Percentiles rank a stretch among this genome's conserved stretches.
phyloP scores from a whole-genome alignment of 1,139 yeast genomes.

The Yamadazyma aaseri region DNA sequence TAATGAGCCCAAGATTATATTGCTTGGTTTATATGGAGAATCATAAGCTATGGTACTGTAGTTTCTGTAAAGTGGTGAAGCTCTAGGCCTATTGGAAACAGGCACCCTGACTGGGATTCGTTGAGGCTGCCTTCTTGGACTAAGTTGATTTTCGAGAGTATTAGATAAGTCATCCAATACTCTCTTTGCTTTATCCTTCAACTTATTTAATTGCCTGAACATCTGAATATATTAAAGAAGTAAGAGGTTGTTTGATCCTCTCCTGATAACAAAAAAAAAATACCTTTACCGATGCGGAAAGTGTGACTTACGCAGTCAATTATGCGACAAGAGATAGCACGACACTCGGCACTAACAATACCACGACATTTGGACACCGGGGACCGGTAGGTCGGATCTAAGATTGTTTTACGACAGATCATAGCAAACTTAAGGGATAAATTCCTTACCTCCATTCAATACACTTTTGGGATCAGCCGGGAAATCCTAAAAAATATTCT shows the following conservation, averaged over 20 bases:
- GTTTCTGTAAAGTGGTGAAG: conserved; percentile 3
- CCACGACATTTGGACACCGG: too few relatives aligned
- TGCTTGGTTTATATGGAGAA: background rate
- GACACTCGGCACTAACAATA: too few relatives aligned
- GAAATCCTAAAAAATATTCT: too few relatives aligned
- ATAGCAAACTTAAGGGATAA: too few relatives aligned
- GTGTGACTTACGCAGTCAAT: background rate
- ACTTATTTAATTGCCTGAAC: conserved; percentile 13
- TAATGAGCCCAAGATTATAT: background rate
- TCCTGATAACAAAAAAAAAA: too few relatives aligned
- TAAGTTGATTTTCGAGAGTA: conserved; percentile 11
- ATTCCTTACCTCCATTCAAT: too few relatives aligned
- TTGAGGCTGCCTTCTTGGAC: conserved; percentile 4
- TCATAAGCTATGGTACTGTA: conserved; percentile 3
- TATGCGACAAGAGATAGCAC: too few relatives aligned
- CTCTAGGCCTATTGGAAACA: conserved; percentile 5
- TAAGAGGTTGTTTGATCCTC: too few relatives aligned
- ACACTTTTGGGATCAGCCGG: too few relatives aligned
- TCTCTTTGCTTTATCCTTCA: conserved; percentile 14
- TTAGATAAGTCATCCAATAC: conserved; percentile 15
- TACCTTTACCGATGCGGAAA: conserved; percentile 1
- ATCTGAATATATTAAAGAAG: too few relatives aligned
- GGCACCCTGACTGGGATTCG: conserved; percentile 14
- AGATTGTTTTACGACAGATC: too few relatives aligned
- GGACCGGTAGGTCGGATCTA: too few relatives aligned